Evolutionary conservation across 208 protist species (phyloP).

Genomic region (Trypanosoma brucei): DNA sequence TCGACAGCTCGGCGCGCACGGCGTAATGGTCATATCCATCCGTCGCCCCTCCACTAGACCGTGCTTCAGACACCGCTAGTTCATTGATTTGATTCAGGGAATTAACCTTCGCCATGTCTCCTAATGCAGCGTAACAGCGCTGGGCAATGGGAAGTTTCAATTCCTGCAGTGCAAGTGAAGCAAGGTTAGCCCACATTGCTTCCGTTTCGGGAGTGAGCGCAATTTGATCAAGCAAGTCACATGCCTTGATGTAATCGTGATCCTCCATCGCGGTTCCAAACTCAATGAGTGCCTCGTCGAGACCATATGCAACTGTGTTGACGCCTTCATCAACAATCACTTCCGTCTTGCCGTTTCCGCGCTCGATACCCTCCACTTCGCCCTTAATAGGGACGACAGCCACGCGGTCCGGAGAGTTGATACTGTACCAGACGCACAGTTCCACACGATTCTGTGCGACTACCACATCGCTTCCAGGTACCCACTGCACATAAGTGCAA

Average conservation of each 20-base stretch:
- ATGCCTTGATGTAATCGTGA: constrained; percentile 88
- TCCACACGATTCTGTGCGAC: constrained; percentile 95
- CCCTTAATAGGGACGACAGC: constrained; percentile 95
- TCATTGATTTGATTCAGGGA: constrained; percentile 89
- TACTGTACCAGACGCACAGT: constrained; percentile 97
- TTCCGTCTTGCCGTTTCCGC: constrained; percentile 91
- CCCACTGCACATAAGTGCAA: constrained; percentile 97
- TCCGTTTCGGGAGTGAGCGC: constrained; percentile 87
- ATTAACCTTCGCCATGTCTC: constrained; percentile 91
- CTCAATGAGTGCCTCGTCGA: constrained; percentile 97
- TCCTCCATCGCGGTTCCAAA: constrained; percentile 94
- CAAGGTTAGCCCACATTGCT: constrained; percentile 93
- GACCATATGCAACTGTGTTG: constrained; percentile 88
- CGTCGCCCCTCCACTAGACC: constrained; percentile 48
- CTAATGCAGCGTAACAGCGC: constrained; percentile 93
- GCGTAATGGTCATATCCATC: constrained; percentile 90
- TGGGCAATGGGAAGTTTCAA: constrained; percentile 91
- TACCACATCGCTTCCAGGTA: constrained; percentile 96
- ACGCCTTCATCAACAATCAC: constrained; percentile 97
- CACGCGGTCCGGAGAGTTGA: constrained; percentile 92
- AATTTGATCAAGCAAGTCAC: constrained; percentile 88
- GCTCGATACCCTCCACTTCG: constrained; percentile 96
- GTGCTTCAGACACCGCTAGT: constrained; percentile 59
- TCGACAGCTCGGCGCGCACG: constrained; percentile 81
- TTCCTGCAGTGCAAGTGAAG: constrained; percentile 79